These are phyloP conservation scores for Stephania yunnanensis DNA, from an alignment of 164 flowering plant genomes.

Conservation along the genomic window DNA sequence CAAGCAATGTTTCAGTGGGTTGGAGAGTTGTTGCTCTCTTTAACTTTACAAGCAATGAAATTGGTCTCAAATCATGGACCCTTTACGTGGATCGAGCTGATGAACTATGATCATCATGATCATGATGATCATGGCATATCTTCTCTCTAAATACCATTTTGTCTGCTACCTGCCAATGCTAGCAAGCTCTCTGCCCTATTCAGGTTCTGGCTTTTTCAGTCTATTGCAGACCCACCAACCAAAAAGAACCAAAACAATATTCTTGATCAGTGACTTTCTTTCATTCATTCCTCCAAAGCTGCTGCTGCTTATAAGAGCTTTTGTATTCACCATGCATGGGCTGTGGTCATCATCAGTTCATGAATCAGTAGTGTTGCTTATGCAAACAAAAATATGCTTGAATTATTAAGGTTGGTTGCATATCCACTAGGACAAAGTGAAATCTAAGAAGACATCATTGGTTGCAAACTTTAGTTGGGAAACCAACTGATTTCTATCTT, in stretches of 20 bases:
- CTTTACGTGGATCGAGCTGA: constrained; percentile 4
- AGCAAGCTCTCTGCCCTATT: neutral
- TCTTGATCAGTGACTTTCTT: neutral
- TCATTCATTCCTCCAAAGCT: neutral
- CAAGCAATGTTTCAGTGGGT: neutral
- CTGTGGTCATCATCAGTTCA: neutral
- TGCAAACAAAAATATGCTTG: neutral
- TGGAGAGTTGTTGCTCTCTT: neutral
- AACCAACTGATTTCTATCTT: neutral
- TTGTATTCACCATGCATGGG: constrained; percentile 1
- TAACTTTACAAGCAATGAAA: neutral
- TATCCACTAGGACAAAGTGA: neutral
- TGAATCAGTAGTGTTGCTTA: neutral
- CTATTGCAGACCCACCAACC: neutral
- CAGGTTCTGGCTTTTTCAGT: neutral
- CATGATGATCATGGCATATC: neutral
- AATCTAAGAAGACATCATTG: neutral
- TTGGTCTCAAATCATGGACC: constrained; percentile 6
- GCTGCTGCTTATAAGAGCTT: neutral
- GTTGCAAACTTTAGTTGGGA: neutral
- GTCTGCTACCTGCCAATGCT: neutral
- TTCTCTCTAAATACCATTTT: neutral
- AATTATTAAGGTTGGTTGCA: neutral
- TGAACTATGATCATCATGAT: neutral
- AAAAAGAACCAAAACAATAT: neutral